Conservation (phyloP, 2,329 filamentous ascomycete species). For the Bipolaris bicolor region DNA sequence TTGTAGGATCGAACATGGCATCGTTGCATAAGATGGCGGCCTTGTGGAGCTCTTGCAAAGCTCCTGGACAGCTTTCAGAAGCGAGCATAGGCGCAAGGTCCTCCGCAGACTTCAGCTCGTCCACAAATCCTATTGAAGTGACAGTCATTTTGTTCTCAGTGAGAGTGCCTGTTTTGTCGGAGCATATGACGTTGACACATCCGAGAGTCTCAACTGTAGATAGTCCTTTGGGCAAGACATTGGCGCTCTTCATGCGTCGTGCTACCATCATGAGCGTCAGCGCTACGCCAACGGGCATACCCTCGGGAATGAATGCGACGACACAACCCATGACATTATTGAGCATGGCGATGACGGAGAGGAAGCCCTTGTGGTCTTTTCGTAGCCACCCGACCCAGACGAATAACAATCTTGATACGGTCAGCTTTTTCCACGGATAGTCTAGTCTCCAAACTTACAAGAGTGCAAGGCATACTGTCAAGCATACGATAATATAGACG, state of each 20-base stretch:
- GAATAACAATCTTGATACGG: not conserved
- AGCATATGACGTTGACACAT: slow-evolving; percentile 1
- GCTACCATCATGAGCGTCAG: slow-evolving; percentile 2
- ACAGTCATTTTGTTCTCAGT: slow-evolving; percentile 4
- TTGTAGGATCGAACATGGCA: slow-evolving; percentile 1
- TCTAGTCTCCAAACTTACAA: not conserved
- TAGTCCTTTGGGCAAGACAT: not conserved
- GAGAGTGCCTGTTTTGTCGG: not conserved
- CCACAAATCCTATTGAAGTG: not conserved
- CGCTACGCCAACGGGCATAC: not conserved
- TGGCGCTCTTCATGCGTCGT: not conserved
- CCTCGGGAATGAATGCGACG: not conserved
- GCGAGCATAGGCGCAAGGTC: not conserved
- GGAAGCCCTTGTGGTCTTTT: not conserved
- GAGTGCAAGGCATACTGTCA: not conserved
- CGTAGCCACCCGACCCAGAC: not conserved
- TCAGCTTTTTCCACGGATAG: not conserved
- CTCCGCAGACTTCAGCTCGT: not conserved
- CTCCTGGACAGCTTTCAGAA: not conserved
- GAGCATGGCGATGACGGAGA: not conserved
- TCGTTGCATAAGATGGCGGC: slow-evolving; percentile 1
- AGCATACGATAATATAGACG: not conserved
- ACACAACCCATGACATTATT: slow-evolving; percentile 1
- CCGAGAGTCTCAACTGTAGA: slow-evolving; percentile 1
- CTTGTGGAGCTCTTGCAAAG: slow-evolving; percentile 1